Evolutionary conservation across 1,284 basidiomycete species (phyloP), one percentile per base, ranked within the genome.

Genomic region (Pseudozyma tsukubaensis): DNA sequence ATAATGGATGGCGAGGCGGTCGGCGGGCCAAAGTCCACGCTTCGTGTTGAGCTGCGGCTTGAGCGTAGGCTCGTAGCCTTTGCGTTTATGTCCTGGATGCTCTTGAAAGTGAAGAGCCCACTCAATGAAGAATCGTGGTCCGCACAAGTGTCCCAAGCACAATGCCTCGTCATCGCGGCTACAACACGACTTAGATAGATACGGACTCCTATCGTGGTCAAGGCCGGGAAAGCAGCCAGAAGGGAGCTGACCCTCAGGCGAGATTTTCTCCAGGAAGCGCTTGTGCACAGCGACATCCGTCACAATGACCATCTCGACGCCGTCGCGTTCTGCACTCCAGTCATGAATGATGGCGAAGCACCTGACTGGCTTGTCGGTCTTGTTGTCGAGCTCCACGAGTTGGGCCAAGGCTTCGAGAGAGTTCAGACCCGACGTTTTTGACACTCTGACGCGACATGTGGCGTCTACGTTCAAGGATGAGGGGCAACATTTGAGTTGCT

Each of bases 101-200:
- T n/a, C 7, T 11, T 34, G 47, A 35, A 49, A 49, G 29, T 12
- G 32, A 8, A 49, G 29, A 5, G 32, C 16, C 47, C 47, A 49
- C 34, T 49, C 47, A 12, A 49, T 49, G 18, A 49, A 9, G 16
- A 49, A 49, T 5, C 47, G 47, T 1, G 47, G 47, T 34, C 47
- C 47, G 32, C 47, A 49, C 12, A 49, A 14, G 18, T 49, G 47
- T 35, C 1, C 47, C 47, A 35, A 35, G 32, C 47, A 49, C 4
- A n/a, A 13, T 8, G 29, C 47, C 18, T 21, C 19, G 2, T 47
- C 44, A 24, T 18, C n/a, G 43, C 18, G 37, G 37, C 9, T 16
- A 16, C 37, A 39, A n/a, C n/a, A n/a, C n/a, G 37, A 10, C 37
- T 9, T 39, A 16, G 37, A 39, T 39, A 39, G 40, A 8, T 4